phyloP scores from a whole-genome alignment of 192 early-diverging fungal genomes.

The Coemansia sp. region DNA sequence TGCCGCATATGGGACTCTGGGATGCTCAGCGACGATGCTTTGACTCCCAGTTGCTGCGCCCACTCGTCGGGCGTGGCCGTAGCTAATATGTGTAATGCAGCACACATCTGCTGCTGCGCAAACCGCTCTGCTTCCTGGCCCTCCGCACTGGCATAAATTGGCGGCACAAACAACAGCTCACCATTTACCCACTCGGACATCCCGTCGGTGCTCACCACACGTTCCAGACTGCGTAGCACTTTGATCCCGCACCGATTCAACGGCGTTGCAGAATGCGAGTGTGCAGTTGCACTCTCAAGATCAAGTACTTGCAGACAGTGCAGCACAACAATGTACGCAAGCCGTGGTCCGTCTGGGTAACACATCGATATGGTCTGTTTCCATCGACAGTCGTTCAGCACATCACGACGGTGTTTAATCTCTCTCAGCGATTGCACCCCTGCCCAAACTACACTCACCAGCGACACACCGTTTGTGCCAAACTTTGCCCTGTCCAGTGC shows the following conservation, averaged over 20 bases:
- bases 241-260: conserved; percentile 25
- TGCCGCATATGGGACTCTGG: conserved; percentile 32
- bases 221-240: conserved; percentile 17
- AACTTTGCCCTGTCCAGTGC: conserved; percentile 13
- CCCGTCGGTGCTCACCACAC: conserved; percentile 12
- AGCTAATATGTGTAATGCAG: conserved; percentile 17
- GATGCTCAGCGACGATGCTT: not conserved
- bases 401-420: not conserved
- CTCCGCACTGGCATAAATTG: conserved; percentile 14
- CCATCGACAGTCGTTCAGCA: conserved; percentile 14
- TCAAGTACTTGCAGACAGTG: not conserved
- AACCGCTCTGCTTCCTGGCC: conserved; percentile 4
- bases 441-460: conserved; percentile 24
- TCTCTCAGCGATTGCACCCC: conserved; percentile 11
- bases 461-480: not conserved
- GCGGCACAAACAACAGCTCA: conserved; percentile 29
- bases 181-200: conserved; percentile 7
- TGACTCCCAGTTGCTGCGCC: conserved; percentile 16
- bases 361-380: conserved; percentile 29
- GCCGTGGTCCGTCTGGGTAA: conserved; percentile 15
- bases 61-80: not conserved
- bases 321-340: conserved; percentile 22
- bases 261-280: not conserved
- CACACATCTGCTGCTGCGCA: conserved; percentile 17
- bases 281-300: too few relatives aligned